Percentiles rank a stretch among this genome's conserved stretches.
These are phyloP conservation scores for Exophiala lecanii-corni DNA, from an alignment of 2,329 filamentous ascomycete genomes.

Conservation along the genomic window DNA sequence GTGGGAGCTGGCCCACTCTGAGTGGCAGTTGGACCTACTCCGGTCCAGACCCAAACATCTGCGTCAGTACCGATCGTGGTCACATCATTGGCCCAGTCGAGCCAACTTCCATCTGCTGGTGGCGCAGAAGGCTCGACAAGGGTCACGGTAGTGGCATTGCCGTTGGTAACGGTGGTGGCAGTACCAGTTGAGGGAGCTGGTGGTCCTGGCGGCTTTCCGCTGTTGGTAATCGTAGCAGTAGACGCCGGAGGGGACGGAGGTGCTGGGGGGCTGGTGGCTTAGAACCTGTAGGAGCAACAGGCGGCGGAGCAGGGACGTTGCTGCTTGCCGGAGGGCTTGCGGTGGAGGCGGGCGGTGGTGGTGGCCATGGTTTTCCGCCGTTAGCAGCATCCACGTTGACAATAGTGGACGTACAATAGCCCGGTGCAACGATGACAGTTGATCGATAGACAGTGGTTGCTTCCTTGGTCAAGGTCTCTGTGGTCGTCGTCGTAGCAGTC, in stretches of 20 bases:
- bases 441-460: conserved; percentile 12
- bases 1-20: conserved; percentile 2
- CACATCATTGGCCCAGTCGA: conserved; percentile 7
- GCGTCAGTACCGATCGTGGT: conserved; percentile 12
- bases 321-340: background rate
- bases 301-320: background rate
- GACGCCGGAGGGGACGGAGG: background rate
- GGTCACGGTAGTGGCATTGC: background rate
- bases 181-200: background rate
- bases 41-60: conserved; percentile 14
- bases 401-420: conserved; percentile 10
- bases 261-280: no score
- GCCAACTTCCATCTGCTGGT: conserved; percentile 2
- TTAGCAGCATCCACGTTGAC: conserved; percentile 7
- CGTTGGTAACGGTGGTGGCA: background rate
- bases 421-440: conserved; percentile 7
- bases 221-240: background rate
- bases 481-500: conserved; percentile 8
- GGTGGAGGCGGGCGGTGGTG: background rate
- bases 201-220: background rate
- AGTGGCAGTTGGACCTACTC: conserved; percentile 3
- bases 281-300: background rate
- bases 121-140: background rate
- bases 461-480: conserved; percentile 12
- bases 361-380: background rate